Base-by-base conservation (phyloP, 768 basidiomycete species). In the Agaricus blazei region DNA sequence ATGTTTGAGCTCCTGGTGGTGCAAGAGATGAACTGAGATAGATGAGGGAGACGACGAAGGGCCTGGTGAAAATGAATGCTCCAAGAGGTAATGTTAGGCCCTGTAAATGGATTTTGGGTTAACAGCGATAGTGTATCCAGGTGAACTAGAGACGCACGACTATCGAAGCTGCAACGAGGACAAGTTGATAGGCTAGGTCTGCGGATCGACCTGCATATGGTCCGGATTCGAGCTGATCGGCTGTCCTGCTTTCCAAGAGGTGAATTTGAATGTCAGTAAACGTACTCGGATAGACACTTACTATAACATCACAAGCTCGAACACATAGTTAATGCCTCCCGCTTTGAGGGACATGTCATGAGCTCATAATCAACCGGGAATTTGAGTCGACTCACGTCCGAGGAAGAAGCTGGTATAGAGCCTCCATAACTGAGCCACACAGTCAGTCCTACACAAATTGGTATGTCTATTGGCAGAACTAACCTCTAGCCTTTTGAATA, bases 131-230 rank as follows among this genome's bases (percentile, higher is more conserved):
- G 31, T 12, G 46, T 28, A n/a, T 8, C n/a, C 15, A 6, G 5
- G 27, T 28, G 29, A 11, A 2, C 47, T 5, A 26, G 9, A 27
- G 34, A 72, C 85, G 57, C 66, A 91, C 88, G 31, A 90, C 69
- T 36, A 92, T 84, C 9, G 72, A 71, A 28, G 68, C 68, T 41
- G 75, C 70, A 8, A 84, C 79, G 49, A 84, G 68, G 56, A 83
- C 64, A 14, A 85, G 74, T 61, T 92, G 89, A 80, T 84, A 92
- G 15, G 87, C 88, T 44, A 87, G 78, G 68, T 93, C 90, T 2
- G 88, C 80, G 0, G 88, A 87, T 47, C 80, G 78, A 3, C 73
- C 67, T 0, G 65, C 59, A 63, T 82, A 93, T 42, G 83, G 76
- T 3, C 74, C 72, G 12, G 74, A 70, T 69, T 94, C 92, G 3